Evolutionary conservation across 225 moss, liverwort and hornwort genomes (phyloP).

Genomic region (Asterella californica): DNA sequence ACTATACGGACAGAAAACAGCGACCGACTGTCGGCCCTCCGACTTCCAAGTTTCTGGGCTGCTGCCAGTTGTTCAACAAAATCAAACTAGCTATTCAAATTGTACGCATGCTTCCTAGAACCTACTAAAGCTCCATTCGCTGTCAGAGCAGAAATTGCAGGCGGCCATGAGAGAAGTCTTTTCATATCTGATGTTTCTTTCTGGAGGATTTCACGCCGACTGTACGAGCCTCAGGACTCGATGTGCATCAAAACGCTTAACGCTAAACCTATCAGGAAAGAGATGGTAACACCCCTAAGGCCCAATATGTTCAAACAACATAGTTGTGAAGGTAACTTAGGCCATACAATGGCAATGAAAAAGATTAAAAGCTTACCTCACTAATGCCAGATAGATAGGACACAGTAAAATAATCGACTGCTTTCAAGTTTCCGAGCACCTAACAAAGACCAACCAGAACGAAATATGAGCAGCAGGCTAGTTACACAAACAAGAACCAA

Average conservation of each 20-base stretch:
- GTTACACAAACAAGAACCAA: background rate
- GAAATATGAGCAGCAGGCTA: background rate
- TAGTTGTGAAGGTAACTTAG: background rate
- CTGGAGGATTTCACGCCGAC: too few species aligned
- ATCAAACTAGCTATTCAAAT: background rate
- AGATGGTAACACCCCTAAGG: background rate
- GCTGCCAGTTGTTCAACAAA: background rate
- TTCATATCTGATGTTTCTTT: too few species aligned
- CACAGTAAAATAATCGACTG: slow-evolving; percentile 58
- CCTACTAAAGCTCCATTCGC: background rate
- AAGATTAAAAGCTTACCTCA: slow-evolving; percentile 32
- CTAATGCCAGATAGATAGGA: slow-evolving; percentile 72
- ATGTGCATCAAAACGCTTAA: too few species aligned
- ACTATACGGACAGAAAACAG: background rate
- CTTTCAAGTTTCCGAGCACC: slow-evolving; percentile 59
- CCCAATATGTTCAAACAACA: background rate
- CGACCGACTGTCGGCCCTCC: background rate
- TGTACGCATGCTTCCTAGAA: background rate
- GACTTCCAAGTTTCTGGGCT: background rate
- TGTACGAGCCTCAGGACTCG: too few species aligned
- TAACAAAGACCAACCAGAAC: slow-evolving; percentile 5
- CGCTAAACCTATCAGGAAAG: too few species aligned
- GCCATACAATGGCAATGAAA: background rate
- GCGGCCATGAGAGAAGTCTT: too few species aligned
- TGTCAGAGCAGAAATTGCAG: background rate